Evolutionary conservation across 192 early-diverging fungal species (phyloP).

Genomic region (Rhizoclosmatium globosum): DNA sequence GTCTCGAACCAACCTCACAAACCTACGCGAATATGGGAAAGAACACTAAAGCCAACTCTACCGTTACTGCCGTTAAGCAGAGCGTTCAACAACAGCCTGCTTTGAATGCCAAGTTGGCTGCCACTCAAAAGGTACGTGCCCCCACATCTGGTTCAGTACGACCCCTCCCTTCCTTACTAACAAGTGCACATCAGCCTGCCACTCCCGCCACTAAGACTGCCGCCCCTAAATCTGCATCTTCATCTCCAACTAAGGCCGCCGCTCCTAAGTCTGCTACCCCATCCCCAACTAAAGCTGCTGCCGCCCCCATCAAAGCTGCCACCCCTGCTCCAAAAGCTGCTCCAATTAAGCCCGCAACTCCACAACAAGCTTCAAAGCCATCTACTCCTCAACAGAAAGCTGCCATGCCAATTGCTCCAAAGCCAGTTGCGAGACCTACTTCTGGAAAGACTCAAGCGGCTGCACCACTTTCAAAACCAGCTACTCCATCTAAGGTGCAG

Average conservation of each 20-base stretch:
- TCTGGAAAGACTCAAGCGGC: not conserved
- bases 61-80: slow-evolving; percentile 36
- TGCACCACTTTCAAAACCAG: not conserved
- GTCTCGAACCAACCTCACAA: not conserved
- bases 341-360: slow-evolving; percentile 18
- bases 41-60: slow-evolving; percentile 25
- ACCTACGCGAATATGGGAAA: slow-evolving; percentile 21
- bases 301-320: slow-evolving; percentile 22
- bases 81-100: slow-evolving; percentile 30
- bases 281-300: not conserved
- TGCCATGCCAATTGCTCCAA: slow-evolving; percentile 1
- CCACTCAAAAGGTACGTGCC: slow-evolving; percentile 24
- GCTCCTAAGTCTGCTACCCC: not conserved
- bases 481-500: slow-evolving; percentile 2
- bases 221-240: slow-evolving; percentile 8
- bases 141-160: not conserved
- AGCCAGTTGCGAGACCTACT: slow-evolving; percentile 13
- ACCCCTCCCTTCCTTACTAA: not conserved
- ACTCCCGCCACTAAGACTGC: not conserved
- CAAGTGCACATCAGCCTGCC: not conserved
- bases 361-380: slow-evolving; percentile 14
- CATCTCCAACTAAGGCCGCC: slow-evolving; percentile 24
- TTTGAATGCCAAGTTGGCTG: slow-evolving; percentile 17
- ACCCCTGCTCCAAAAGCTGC: not conserved
- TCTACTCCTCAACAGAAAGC: slow-evolving; percentile 14